Conservation (phyloP, 805 yeast species). For the Lipomyces mesembrius region DNA sequence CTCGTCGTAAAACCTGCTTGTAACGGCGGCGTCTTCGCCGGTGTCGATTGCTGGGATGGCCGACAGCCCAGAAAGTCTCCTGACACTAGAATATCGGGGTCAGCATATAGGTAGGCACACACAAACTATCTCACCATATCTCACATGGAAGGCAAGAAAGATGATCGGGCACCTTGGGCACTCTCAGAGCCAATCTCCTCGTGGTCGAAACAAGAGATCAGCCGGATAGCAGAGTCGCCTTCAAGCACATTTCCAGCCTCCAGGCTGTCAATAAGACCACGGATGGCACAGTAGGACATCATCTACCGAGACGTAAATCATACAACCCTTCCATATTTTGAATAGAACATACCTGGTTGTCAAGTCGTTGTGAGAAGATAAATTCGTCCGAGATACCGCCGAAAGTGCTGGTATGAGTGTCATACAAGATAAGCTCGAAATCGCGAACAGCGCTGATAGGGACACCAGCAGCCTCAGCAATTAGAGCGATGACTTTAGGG, state of each 20-base stretch:
- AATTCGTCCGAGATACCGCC: constrained; percentile 94
- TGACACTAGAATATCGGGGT: constrained; percentile 15
- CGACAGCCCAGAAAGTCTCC: constrained; percentile 30
- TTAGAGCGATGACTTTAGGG: constrained; percentile 64
- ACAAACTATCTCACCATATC: background rate
- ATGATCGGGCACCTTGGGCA: constrained; percentile 96
- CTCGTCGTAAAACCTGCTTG: constrained; percentile 29
- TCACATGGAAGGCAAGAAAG: constrained; percentile 75
- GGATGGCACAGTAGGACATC: constrained; percentile 72
- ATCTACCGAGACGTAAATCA: constrained; percentile 14
- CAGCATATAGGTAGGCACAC: background rate
- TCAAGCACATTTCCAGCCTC: constrained; percentile 48
- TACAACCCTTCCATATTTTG: background rate
- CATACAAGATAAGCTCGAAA: constrained; percentile 84
- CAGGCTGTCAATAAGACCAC: constrained; percentile 64
- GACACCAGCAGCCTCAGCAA: constrained; percentile 68
- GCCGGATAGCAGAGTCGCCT: constrained; percentile 62
- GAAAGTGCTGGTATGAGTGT: constrained; percentile 77
- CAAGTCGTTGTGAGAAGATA: constrained; percentile 87
- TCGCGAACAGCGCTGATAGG: constrained; percentile 68
- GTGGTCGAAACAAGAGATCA: constrained; percentile 88
- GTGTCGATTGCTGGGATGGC: constrained; percentile 46
- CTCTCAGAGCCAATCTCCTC: constrained; percentile 94
- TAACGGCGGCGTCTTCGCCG: constrained; percentile 10
- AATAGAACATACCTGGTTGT: constrained; percentile 73